phyloP scores from a whole-genome alignment of 257 asterid species.

The Petrea volubilis region DNA sequence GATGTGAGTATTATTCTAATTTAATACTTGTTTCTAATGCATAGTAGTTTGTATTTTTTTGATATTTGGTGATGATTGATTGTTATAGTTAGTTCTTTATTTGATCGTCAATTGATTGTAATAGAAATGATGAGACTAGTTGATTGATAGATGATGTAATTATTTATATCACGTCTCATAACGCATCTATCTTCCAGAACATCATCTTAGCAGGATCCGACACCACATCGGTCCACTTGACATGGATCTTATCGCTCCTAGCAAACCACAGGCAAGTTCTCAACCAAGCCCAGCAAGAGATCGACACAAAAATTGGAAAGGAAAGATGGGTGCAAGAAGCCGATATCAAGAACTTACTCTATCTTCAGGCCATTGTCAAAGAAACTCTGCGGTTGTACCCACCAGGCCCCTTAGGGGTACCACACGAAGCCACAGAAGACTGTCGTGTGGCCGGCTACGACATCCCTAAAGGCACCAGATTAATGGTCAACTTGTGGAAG shows the following conservation, averaged over 20 bases:
- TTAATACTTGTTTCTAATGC: no score
- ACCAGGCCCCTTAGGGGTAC: slow-evolving; percentile 48
- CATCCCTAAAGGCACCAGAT: slow-evolving; percentile 40
- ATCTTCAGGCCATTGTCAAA: slow-evolving; percentile 51
- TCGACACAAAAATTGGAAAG: slow-evolving; percentile 42
- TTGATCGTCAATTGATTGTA: no score
- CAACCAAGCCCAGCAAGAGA: slow-evolving; percentile 46
- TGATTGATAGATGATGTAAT: no score
- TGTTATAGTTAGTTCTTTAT: no score
- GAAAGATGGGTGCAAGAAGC: slow-evolving; percentile 52
- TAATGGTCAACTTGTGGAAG: slow-evolving; percentile 48
- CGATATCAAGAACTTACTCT: slow-evolving; percentile 45
- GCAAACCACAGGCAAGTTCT: slow-evolving; percentile 36
- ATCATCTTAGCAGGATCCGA: slow-evolving; percentile 59
- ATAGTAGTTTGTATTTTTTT: no score
- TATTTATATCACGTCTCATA: no score
- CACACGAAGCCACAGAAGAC: slow-evolving; percentile 44
- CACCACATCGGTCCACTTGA: slow-evolving; percentile 46
- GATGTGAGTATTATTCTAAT: no score
- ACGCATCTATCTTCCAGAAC: no score
- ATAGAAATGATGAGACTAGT: no score
- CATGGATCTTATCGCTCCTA: slow-evolving; percentile 48
- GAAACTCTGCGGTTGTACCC: slow-evolving; percentile 56
- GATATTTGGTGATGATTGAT: no score
- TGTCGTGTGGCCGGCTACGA: slow-evolving; percentile 38